Evolutionary conservation across 331 rosid genomes (phyloP).

Genomic region (Dryas integrifolia): DNA sequence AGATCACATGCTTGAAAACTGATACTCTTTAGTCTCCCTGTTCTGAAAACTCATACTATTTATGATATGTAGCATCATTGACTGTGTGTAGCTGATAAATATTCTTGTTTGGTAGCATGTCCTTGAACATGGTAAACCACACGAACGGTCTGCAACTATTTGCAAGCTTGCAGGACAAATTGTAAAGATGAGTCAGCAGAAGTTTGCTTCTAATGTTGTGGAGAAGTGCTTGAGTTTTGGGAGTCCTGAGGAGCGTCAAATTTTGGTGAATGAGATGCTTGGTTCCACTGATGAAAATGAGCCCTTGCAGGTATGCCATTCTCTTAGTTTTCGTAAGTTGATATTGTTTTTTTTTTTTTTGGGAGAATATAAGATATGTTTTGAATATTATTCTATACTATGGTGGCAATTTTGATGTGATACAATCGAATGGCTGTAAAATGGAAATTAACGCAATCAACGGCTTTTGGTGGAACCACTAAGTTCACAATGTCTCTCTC

Average conservation of each 20-base stretch:
- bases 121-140: constrained; percentile 73
- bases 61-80: neutral
- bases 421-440: too few relatives aligned
- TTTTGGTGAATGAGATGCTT: constrained; percentile 87
- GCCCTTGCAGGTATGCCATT: constrained; percentile 76
- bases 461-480: too few relatives aligned
- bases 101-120: constrained; percentile 63
- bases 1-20: neutral
- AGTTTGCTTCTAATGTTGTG: constrained; percentile 97
- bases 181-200: constrained; percentile 96
- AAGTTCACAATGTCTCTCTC: too few relatives aligned
- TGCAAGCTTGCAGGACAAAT: constrained; percentile 92
- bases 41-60: neutral
- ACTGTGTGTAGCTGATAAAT: neutral
- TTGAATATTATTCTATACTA: neutral
- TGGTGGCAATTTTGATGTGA: neutral
- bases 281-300: constrained; percentile 94
- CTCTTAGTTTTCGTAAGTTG: neutral
- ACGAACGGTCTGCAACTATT: constrained; percentile 72
- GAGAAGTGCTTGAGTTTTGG: constrained; percentile 92
- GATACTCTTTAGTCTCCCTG: neutral
- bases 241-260: constrained; percentile 72
- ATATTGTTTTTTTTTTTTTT: neutral
- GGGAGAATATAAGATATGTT: neutral
- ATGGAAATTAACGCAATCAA: too few relatives aligned